Evolutionary conservation across 108 stramenopile species (phyloP).

Genomic region (Seminavis robusta): DNA sequence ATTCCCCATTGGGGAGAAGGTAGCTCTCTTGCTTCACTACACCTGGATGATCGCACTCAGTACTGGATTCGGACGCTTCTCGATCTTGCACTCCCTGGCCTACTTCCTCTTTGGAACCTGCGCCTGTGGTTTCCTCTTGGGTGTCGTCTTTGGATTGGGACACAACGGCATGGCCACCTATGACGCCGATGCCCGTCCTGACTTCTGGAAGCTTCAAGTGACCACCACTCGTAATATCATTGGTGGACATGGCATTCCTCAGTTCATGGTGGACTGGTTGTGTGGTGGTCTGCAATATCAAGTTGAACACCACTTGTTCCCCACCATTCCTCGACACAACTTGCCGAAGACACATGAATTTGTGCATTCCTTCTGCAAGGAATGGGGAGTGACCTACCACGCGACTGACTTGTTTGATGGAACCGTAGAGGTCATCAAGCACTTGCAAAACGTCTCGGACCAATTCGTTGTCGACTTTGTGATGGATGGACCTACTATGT

Average conservation of each 20-base stretch:
- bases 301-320: conserved; percentile 99
- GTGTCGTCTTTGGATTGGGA: conserved; percentile 97
- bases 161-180: conserved; percentile 99
- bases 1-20: conserved; percentile 76
- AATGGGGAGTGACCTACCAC: conserved; percentile 94
- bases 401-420: conserved; percentile 81
- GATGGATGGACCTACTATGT: conserved; percentile 90
- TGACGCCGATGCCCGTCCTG: conserved; percentile 92
- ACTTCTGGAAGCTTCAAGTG: conserved; percentile 99
- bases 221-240: conserved; percentile 98
- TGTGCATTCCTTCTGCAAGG: conserved; percentile 95
- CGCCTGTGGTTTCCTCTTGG: conserved; percentile 91
- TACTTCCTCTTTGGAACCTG: conserved; percentile 76
- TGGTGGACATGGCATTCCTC: conserved; percentile 89
- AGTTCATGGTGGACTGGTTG: conserved; percentile 97
- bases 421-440: conserved; percentile 76
- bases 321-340: conserved; percentile 95
- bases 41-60: conserved; percentile 73
- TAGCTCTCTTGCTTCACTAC: conserved; percentile 80
- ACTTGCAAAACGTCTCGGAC: conserved; percentile 66
- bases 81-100: conserved; percentile 48
- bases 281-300: conserved; percentile 98
- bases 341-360: conserved; percentile 82
- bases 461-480: conserved; percentile 82
- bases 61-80: conserved; percentile 75